Percentiles rank a stretch among this genome's conserved stretches.
phyloP scores from a whole-genome alignment of 2,329 filamentous ascomycete species.

The Epichloe gansuensis region DNA sequence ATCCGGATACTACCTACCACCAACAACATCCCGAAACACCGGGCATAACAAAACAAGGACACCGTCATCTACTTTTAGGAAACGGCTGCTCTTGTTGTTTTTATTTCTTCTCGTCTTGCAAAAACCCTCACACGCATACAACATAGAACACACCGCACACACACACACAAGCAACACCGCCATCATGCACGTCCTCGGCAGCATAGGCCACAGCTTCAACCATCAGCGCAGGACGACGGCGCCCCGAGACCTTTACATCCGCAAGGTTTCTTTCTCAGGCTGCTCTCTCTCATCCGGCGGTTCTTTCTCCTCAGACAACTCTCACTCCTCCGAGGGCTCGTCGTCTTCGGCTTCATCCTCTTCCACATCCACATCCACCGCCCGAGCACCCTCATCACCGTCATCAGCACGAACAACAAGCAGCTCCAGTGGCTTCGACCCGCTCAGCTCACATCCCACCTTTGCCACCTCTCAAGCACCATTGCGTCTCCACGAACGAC shows the following conservation, averaged over 20 bases:
- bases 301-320: constrained; percentile 27
- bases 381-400: constrained; percentile 13
- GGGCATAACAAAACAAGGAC: neutral
- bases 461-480: constrained; percentile 24
- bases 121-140: too few relatives aligned
- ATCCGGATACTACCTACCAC: neutral
- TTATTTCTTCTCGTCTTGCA: too few relatives aligned
- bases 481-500: constrained; percentile 23
- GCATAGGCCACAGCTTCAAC: constrained; percentile 20
- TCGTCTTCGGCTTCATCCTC: constrained; percentile 17
- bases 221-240: constrained; percentile 23
- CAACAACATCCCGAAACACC: too few relatives aligned
- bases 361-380: constrained; percentile 18
- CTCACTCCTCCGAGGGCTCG: constrained; percentile 17
- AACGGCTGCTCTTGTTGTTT: too few relatives aligned
- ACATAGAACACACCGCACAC: neutral
- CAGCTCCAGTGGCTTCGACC: constrained; percentile 18
- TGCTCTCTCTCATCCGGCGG: constrained; percentile 25
- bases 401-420: constrained; percentile 12
- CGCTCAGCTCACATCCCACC: constrained; percentile 22
- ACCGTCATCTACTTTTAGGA: neutral
- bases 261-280: constrained; percentile 29
- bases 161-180: constrained; percentile 4
- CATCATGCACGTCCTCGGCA: constrained; percentile 23
- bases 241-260: constrained; percentile 26